Base-by-base conservation (phyloP, 139 green algal species). In the Parachlorella kessleri region DNA sequence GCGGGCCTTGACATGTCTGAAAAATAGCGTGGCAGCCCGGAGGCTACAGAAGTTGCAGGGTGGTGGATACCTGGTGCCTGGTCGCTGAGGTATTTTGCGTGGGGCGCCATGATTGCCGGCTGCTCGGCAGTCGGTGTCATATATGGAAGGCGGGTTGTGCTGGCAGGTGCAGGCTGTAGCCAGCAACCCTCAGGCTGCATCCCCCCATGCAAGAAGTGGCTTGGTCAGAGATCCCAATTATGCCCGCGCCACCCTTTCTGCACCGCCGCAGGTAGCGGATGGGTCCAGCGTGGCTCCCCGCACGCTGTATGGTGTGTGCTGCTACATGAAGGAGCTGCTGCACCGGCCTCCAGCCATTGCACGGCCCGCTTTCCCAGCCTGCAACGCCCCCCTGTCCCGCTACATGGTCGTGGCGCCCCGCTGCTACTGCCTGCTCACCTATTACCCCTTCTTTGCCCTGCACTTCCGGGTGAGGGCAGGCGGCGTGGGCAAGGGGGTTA, bases 391-490 rank as follows among this genome's bases (percentile, higher is more conserved):
- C 37, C 91, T 92, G 70, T 70, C 63, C 23, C 79, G 83, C 32
- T 94, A 92, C 81, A 78, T 97, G 42, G 90, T 96, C 30, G 69
- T 90, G 1, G 93, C 94, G 3, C 92, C 91, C 2, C 90, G 94
- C 55, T 97, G 94, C 82, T 98, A 98, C 83, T 97, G 92, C 90
- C 81, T 98, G 53, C 84, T 98, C 32, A 93, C 85, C 1, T 85
- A 90, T 73, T 90, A 94, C 82, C 94, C 94, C 48, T 97, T 98
- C 81, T 98, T 98, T 81, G 80, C 82, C 6, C 89, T 97, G 63
- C 94, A 97, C 86, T 95, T 97, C 77, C 88, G 95, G 85, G 93
- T 94, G 69, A 32, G 81, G 2, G 5, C 40, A 5, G 39, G 73
- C 18, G 63, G 1, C 1, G 63, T 14, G 63, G 63, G 28, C 18